Evolutionary conservation across 805 yeast genomes (phyloP), one percentile per base, ranked within the genome.

Genomic region (Jamesozyma jinghongensis): DNA sequence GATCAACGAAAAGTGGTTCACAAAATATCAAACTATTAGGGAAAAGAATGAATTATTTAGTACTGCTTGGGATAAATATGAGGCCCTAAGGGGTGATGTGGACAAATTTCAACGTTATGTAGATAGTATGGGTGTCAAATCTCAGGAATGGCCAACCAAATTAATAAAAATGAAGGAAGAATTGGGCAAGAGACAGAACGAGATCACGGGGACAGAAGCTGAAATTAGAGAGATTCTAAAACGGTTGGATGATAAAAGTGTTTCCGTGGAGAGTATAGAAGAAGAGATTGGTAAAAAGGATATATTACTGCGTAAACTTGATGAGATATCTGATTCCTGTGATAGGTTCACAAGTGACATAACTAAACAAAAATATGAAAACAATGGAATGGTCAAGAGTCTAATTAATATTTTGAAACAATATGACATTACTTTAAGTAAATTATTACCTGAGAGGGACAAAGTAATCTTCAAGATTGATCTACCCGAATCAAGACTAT

Each of bases 71-170:
- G 74, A 73, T 52, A 78, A 80, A 54, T 61, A 76, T 4, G 68
- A 67, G 45, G 83, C 85, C 1, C 64, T 86, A 41, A 82, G 80
- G 47, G 74, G 75, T 46, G 95, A 86, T 58, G 67, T 81, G 33
- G 65, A 66, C 34, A 81, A 82, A 58, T 82, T 85, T 52, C 71
- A 74, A 50, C 80, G 77, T n/a, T 85, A 81, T 54, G 77, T 83
- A 40, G 75, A 75, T 34, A 69, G 75, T 6, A 79, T 83, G 75
- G 74, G 77, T 49, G 65, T 66, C n/a, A 69, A 85, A 45, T 80
- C 78, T 48, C 49, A 57, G 12, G 79, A 77, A 54, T 83, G 95
- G 92, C 68, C 72, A 2, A 48, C 60, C 14, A 73, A 76, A 34
- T 56, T 85, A 37, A 65, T 69, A n/a, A 75, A 75, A 47, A 71